Evolutionary conservation across 768 basidiomycete genomes (phyloP).

Genomic region (Panellus pusillus): DNA sequence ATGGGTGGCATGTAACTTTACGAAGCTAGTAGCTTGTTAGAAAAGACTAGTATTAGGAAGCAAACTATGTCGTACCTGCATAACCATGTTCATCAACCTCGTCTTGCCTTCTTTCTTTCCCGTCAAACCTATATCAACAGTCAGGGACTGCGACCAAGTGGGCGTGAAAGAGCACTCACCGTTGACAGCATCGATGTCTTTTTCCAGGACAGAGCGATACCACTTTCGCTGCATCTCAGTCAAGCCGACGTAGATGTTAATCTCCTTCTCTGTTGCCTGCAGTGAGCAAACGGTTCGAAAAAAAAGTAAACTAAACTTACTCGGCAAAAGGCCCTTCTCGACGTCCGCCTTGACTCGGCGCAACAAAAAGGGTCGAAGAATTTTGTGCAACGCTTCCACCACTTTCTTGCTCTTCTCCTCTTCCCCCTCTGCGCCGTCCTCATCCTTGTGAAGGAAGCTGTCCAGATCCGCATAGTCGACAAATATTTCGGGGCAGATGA

Average conservation of each 20-base stretch:
- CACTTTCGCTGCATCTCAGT: slow-evolving; percentile 98
- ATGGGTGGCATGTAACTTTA: slow-evolving; percentile 89
- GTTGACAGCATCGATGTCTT: slow-evolving; percentile 98
- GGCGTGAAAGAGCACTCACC: slow-evolving; percentile 42
- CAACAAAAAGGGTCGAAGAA: slow-evolving; percentile 90
- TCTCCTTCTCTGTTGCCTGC: slow-evolving; percentile 78
- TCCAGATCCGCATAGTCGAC: slow-evolving; percentile 90
- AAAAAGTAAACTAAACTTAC: slow-evolving; percentile 38
- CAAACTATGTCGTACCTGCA: slow-evolving; percentile 71
- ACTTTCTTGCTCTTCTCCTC: slow-evolving; percentile 89
- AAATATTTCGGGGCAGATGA: slow-evolving; percentile 96
- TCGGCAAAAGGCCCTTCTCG: slow-evolving; percentile 93
- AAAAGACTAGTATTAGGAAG: neutral
- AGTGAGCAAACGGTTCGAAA: neutral
- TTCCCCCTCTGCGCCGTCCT: slow-evolving; percentile 61
- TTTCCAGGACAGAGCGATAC: slow-evolving; percentile 95
- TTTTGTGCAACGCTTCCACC: slow-evolving; percentile 96
- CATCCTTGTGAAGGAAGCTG: slow-evolving; percentile 90
- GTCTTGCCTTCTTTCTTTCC: slow-evolving; percentile 99
- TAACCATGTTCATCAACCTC: slow-evolving; percentile 96
- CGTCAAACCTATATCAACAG: slow-evolving; percentile 60
- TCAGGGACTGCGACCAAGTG: neutral
- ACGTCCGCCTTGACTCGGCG: slow-evolving; percentile 95
- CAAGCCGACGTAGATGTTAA: slow-evolving; percentile 96
- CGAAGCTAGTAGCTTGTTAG: slow-evolving; percentile 46